Conservation (phyloP, 805 yeast species). For the Nakazawaea populi region DNA sequence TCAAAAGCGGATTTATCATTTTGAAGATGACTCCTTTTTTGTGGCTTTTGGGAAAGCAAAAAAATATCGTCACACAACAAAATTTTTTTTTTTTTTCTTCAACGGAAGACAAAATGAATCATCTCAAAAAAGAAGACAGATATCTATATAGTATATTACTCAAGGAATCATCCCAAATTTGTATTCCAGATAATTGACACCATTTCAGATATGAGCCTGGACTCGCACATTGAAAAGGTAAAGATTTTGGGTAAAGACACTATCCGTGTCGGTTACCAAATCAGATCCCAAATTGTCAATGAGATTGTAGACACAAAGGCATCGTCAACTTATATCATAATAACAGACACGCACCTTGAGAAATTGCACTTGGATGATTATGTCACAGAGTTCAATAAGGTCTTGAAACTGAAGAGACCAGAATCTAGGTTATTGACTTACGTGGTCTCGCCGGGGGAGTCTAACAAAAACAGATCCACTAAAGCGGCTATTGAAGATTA, state of each 20-base stretch:
- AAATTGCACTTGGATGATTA: constrained; percentile 54
- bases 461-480: constrained; percentile 79
- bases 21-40: too few relatives aligned
- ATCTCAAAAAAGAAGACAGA: background rate
- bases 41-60: too few relatives aligned
- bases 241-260: constrained; percentile 75
- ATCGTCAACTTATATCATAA: constrained; percentile 88
- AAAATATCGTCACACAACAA: too few relatives aligned
- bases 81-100: background rate
- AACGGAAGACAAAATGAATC: background rate
- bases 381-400: constrained; percentile 32
- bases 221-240: constrained; percentile 40
- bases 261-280: constrained; percentile 86
- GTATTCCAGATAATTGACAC: too few relatives aligned
- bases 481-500: constrained; percentile 93
- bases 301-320: constrained; percentile 56
- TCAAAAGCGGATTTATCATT: too few relatives aligned
- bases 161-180: too few relatives aligned
- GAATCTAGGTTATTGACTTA: constrained; percentile 65
- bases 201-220: background rate
- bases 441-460: constrained; percentile 87
- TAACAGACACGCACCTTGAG: constrained; percentile 79
- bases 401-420: constrained; percentile 34
- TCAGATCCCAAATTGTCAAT: constrained; percentile 65
- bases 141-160: too few relatives aligned